Conservation (phyloP, 2,329 filamentous ascomycete species). For the Cercospora sp. region DNA sequence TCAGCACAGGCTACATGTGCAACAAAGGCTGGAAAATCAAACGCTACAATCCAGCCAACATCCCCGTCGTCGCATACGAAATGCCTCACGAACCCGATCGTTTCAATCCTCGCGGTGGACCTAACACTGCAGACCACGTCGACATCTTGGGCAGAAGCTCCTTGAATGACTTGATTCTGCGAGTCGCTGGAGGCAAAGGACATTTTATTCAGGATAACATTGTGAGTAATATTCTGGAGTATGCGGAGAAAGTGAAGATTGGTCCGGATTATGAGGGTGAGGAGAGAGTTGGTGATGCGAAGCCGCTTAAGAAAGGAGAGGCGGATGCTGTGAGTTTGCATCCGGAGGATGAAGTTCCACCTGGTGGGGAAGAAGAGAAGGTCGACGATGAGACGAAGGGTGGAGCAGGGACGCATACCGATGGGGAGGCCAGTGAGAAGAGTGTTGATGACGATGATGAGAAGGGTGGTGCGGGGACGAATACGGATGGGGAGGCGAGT, state of each 20-base stretch:
- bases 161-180: conserved; percentile 85
- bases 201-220: conserved; percentile 75
- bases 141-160: conserved; percentile 89
- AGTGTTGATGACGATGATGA: neutral
- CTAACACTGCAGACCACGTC: conserved; percentile 81
- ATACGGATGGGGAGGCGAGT: conserved; percentile 11
- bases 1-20: conserved; percentile 96
- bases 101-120: conserved; percentile 76
- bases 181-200: conserved; percentile 82
- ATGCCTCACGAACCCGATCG: conserved; percentile 96
- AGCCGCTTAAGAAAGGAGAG: neutral
- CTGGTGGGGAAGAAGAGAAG: neutral
- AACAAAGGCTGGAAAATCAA: conserved; percentile 91
- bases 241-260: conserved; percentile 69
- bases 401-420: neutral
- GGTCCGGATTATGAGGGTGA: conserved; percentile 24
- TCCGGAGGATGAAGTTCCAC: conserved; percentile 5
- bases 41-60: conserved; percentile 84
- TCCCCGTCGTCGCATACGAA: conserved; percentile 81
- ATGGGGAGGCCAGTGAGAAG: neutral
- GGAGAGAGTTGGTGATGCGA: conserved; percentile 18
- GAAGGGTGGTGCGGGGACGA: neutral
- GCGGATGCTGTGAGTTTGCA: conserved; percentile 1
- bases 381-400: neutral
- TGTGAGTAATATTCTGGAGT: conserved; percentile 77